phyloP scores from a whole-genome alignment of 1,284 basidiomycete genomes.

The Sphagnurus paluster region DNA sequence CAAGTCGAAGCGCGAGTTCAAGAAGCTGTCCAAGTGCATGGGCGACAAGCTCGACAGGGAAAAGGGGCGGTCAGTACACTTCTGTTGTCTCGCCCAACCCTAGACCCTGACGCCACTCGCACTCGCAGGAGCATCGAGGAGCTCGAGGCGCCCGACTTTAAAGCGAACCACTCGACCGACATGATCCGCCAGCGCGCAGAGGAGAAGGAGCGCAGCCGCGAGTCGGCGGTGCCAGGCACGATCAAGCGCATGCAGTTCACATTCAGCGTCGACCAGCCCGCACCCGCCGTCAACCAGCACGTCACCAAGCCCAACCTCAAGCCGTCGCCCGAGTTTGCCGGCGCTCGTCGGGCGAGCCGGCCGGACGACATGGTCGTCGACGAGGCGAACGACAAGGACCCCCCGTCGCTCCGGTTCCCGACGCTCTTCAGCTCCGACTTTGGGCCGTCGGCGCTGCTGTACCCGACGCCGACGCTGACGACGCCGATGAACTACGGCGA shows the following conservation, averaged over 20 bases:
- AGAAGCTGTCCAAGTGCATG: slow-evolving; percentile 81
- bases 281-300: slow-evolving; percentile 42
- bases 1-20: slow-evolving; percentile 82
- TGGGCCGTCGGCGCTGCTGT: slow-evolving; percentile 73
- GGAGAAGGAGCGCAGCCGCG: slow-evolving; percentile 76
- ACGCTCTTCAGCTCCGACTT: slow-evolving; percentile 72
- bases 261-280: slow-evolving; percentile 73
- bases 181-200: slow-evolving; percentile 74
- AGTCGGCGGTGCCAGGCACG: slow-evolving; percentile 63
- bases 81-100: slow-evolving; percentile 24
- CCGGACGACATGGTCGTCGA: slow-evolving; percentile 40
- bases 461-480: slow-evolving; percentile 61
- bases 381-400: slow-evolving; percentile 18
- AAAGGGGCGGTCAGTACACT: slow-evolving; percentile 68
- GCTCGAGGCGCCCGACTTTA: slow-evolving; percentile 77
- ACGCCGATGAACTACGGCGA: slow-evolving; percentile 75
- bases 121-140: slow-evolving; percentile 69
- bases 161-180: slow-evolving; percentile 69
- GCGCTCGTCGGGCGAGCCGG: slow-evolving; percentile 32
- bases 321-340: slow-evolving; percentile 67
- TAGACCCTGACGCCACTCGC: slow-evolving; percentile 33
- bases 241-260: slow-evolving; percentile 86
- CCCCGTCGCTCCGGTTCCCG: slow-evolving; percentile 52
- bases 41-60: slow-evolving; percentile 86
- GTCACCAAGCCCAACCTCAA: slow-evolving; percentile 67